These are phyloP conservation scores for Spathaspora gorwiae DNA, from an alignment of 805 yeast genomes.

Conservation along the genomic window DNA sequence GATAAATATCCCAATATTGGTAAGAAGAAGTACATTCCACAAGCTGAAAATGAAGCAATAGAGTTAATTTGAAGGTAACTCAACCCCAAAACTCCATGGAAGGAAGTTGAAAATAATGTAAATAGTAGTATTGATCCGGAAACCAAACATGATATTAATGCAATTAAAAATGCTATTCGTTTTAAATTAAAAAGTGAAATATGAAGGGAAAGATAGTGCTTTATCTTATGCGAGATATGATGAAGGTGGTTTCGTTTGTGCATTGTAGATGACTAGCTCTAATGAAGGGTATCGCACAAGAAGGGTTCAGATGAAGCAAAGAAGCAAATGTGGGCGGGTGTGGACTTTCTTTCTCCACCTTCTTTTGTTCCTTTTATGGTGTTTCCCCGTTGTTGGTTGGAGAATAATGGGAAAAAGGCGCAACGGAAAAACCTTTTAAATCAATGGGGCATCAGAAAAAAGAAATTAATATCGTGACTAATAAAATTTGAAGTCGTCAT, in stretches of 20 bases:
- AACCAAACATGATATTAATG: conserved; percentile 62
- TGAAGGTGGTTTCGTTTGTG: conserved; percentile 11
- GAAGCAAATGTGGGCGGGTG: too few relatives aligned
- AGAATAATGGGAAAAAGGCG: too few relatives aligned
- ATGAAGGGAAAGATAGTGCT: conserved; percentile 37
- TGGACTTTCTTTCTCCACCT: too few relatives aligned
- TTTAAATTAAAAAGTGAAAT: conserved; percentile 42
- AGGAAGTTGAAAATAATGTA: conserved; percentile 70
- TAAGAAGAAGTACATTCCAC: conserved; percentile 81
- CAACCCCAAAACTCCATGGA: conserved; percentile 56
- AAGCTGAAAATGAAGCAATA: conserved; percentile 66
- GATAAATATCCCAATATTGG: conserved; percentile 80
- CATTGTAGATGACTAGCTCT: neutral
- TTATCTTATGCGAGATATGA: conserved; percentile 39
- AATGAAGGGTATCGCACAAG: too few relatives aligned
- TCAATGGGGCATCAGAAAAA: too few relatives aligned
- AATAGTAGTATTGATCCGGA: conserved; percentile 82
- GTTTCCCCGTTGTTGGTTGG: too few relatives aligned
- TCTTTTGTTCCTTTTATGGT: too few relatives aligned
- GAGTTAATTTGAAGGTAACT: conserved; percentile 62
- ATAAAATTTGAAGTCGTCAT: too few relatives aligned
- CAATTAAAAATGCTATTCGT: conserved; percentile 48
- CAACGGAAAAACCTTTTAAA: too few relatives aligned
- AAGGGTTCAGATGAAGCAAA: too few relatives aligned
- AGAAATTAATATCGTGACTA: too few relatives aligned